Evolutionary conservation across 2,329 filamentous ascomycete genomes (phyloP), one percentile per base, ranked within the genome.

Genomic region (Xylariaceae sp.): DNA sequence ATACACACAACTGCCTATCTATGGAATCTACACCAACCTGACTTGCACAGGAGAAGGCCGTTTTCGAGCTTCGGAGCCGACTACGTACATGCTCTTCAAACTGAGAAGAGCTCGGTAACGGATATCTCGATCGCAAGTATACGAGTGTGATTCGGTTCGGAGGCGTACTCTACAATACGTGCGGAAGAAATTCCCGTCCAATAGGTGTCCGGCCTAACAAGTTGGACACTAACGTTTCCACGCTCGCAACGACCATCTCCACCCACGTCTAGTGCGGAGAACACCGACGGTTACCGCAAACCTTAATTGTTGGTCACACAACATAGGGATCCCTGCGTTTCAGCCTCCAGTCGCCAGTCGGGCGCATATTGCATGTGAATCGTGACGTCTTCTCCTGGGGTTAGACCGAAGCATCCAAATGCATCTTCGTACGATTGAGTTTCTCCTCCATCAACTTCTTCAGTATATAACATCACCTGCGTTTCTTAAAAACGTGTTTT

Each of bases 251-350:
- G 16, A 44, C 40, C 29, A 54, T 41, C 5, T 44, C 44, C 48
- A 52, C 20, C 49, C 40, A 45, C 20, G 37, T n/a, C n/a, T n/a
- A n/a, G 29, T 40, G 21, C 41, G 37, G 21, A 54, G 46, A 42
- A 43, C 53, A 43, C 56, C 48, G 59, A 59, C 20, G 40, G 44
- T n/a, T 47, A 20, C 46, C 26, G 54, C 20, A 48, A 60, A 62
- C 57, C 60, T 57, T 62, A 60, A 52, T 52, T 26, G 44, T 29
- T 40, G 20, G 19, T 40, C 16, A 42, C 9, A 12, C 3, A 19
- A 40, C 57, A 60, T 57, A 54, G 59, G 47, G 37, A 1, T 48
- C 59, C 60, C 47, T 60, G 57, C 40, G 16, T 29, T 20, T 37
- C 12, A 4, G 29, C 44, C 29, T 57, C 44, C 21, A 26, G 40